Percentiles rank a stretch among this genome's conserved stretches.
phyloP scores from a whole-genome alignment of 768 basidiomycete genomes.

The Rhodocollybia butyracea region DNA sequence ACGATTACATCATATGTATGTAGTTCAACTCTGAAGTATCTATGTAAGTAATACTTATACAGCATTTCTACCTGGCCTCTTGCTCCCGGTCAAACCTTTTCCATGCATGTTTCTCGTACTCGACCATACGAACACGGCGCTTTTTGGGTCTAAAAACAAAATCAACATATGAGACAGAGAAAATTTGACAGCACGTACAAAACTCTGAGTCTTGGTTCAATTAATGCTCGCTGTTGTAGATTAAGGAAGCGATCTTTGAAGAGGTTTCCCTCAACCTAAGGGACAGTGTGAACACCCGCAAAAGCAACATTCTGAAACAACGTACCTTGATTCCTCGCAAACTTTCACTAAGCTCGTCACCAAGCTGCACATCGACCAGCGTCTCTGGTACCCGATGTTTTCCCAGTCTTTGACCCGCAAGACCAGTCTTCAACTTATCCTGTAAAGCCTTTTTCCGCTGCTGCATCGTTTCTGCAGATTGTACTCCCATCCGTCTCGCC shows the following conservation, averaged over 20 bases:
- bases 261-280: constrained; percentile 87
- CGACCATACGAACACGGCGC: constrained; percentile 48
- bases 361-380: constrained; percentile 80
- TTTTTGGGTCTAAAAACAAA: constrained; percentile 43
- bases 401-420: constrained; percentile 75
- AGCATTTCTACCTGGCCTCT: background rate
- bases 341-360: constrained; percentile 86
- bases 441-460: constrained; percentile 39
- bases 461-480: constrained; percentile 38
- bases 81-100: constrained; percentile 54
- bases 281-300: background rate
- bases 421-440: constrained; percentile 47
- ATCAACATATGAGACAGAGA: constrained; percentile 35
- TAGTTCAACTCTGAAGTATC: background rate
- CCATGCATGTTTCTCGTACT: constrained; percentile 80
- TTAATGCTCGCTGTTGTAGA: constrained; percentile 80
- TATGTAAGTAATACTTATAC: background rate
- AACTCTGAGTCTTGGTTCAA: constrained; percentile 83
- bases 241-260: constrained; percentile 88
- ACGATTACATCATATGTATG: background rate
- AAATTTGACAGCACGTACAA: constrained; percentile 48
- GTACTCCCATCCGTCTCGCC: constrained; percentile 20
- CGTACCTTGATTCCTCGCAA: constrained; percentile 79
- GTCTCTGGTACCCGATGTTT: constrained; percentile 72
- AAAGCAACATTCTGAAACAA: constrained; percentile 5